These are phyloP conservation scores for Verbascum thapsus DNA, from an alignment of 257 asterid species.

Conservation along the genomic window DNA sequence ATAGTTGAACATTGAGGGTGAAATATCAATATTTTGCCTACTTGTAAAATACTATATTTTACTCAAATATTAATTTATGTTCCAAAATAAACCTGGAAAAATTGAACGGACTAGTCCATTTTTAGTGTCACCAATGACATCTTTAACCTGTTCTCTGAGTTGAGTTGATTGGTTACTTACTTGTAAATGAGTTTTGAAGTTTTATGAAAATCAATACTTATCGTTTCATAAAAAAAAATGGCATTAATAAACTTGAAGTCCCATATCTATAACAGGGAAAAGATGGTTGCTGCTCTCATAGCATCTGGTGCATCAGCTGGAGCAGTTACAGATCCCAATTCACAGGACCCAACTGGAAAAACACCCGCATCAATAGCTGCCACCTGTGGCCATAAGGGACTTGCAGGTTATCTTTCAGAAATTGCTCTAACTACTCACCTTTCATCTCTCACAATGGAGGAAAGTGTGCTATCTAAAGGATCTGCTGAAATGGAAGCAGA, in stretches of 20 bases:
- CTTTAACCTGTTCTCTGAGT: background rate
- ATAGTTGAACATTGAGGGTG: slow-evolving; percentile 15
- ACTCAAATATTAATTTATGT: background rate
- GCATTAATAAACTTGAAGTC: too few species aligned
- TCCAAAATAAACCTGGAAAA: background rate
- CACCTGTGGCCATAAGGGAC: slow-evolving; percentile 74
- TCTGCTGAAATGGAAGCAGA: slow-evolving; percentile 87
- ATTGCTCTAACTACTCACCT: slow-evolving; percentile 85
- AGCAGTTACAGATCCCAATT: slow-evolving; percentile 89
- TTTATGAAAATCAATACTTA: too few species aligned
- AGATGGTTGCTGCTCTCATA: slow-evolving; percentile 91
- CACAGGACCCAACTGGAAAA: slow-evolving; percentile 75
- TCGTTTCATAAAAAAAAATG: too few species aligned
- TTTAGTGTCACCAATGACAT: background rate
- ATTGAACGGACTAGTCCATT: background rate
- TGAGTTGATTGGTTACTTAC: too few species aligned
- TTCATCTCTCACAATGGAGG: slow-evolving; percentile 70
- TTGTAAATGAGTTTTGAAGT: too few species aligned
- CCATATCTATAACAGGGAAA: slow-evolving; percentile 61
- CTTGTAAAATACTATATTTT: background rate
- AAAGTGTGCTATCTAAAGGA: slow-evolving; percentile 78
- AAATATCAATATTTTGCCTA: slow-evolving; percentile 14
- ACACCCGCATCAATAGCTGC: slow-evolving; percentile 87
- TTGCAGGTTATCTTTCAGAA: slow-evolving; percentile 96
- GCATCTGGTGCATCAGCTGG: slow-evolving; percentile 95